Evolutionary conservation across 2,329 filamentous ascomycete species (phyloP).

Genomic region (Pseudocercospora macadamiae): DNA sequence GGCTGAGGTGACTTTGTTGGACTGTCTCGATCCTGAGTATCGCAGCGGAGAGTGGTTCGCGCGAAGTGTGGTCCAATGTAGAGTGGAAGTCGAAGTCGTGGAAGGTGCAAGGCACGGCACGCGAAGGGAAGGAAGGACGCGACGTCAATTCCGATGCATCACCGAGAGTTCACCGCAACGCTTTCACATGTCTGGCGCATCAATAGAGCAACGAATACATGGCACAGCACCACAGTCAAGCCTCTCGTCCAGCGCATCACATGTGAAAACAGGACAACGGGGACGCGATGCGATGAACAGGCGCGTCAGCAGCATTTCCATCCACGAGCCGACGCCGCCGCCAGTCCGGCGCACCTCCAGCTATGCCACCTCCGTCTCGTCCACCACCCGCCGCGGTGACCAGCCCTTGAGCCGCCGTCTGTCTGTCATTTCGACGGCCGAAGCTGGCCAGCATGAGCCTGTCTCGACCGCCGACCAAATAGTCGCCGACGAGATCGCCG

Average conservation of each 20-base stretch:
- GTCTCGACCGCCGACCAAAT: slow-evolving; percentile 64
- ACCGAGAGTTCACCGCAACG: not conserved
- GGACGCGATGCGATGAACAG: slow-evolving; percentile 49
- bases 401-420: slow-evolving; percentile 61
- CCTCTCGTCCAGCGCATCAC: too few relatives aligned
- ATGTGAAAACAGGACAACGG: slow-evolving; percentile 21
- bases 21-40: not conserved
- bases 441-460: slow-evolving; percentile 62
- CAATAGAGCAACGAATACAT: slow-evolving; percentile 2
- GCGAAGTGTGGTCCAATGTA: too few relatives aligned
- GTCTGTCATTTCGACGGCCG: slow-evolving; percentile 66
- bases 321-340: slow-evolving; percentile 22
- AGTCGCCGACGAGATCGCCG: slow-evolving; percentile 91
- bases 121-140: not conserved
- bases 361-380: slow-evolving; percentile 27
- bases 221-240: too few relatives aligned
- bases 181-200: slow-evolving; percentile 15
- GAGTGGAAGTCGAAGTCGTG: too few relatives aligned
- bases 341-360: slow-evolving; percentile 25
- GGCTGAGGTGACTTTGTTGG: not conserved
- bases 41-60: too few relatives aligned
- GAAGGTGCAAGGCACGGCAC: not conserved
- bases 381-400: slow-evolving; percentile 12
- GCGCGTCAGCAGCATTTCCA: slow-evolving; percentile 42
- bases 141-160: slow-evolving; percentile 1